These are phyloP conservation scores for Choanephora cucurbitarum DNA, from an alignment of 371 early-diverging fungal species.

Conservation along the genomic window DNA sequence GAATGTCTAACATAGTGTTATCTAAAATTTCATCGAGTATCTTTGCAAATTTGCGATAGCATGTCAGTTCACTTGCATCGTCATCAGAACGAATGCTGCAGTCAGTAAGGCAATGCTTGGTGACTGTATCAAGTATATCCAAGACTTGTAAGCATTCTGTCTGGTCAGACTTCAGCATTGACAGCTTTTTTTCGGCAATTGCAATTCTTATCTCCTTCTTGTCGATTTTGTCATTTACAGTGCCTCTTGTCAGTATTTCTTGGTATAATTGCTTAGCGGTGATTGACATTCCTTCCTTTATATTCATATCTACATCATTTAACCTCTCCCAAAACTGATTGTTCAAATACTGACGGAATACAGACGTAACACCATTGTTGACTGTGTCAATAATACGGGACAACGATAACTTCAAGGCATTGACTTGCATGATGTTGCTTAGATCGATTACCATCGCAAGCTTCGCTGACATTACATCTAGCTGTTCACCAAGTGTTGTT, in stretches of 20 bases:
- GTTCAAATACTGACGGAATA: conserved; percentile 18
- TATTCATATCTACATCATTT: conserved; percentile 12
- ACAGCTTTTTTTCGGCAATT: conserved; percentile 16
- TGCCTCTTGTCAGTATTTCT: conserved; percentile 14
- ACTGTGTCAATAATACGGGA: conserved; percentile 23
- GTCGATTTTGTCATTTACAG: conserved; percentile 15
- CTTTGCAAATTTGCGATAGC: conserved; percentile 21
- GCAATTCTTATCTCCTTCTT: conserved; percentile 16
- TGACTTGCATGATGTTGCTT: conserved; percentile 19
- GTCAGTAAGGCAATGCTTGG: conserved; percentile 14
- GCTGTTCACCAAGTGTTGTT: conserved; percentile 16
- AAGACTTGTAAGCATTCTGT: conserved; percentile 16
- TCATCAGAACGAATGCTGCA: conserved; percentile 10
- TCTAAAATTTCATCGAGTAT: conserved; percentile 20
- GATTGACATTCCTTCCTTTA: conserved; percentile 17
- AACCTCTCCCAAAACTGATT: conserved; percentile 10
- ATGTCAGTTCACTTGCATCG: conserved; percentile 19
- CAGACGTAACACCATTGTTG: conserved; percentile 12
- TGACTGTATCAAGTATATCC: conserved; percentile 13
- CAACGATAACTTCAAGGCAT: conserved; percentile 19
- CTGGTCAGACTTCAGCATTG: conserved; percentile 15
- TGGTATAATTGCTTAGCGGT: conserved; percentile 17
- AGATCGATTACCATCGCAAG: conserved; percentile 17
- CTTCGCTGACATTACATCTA: conserved; percentile 22
- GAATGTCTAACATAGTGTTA: conserved; percentile 13